Base-by-base conservation (phyloP, 2,329 filamentous ascomycete species). In the Arthrobotrys conoides region DNA sequence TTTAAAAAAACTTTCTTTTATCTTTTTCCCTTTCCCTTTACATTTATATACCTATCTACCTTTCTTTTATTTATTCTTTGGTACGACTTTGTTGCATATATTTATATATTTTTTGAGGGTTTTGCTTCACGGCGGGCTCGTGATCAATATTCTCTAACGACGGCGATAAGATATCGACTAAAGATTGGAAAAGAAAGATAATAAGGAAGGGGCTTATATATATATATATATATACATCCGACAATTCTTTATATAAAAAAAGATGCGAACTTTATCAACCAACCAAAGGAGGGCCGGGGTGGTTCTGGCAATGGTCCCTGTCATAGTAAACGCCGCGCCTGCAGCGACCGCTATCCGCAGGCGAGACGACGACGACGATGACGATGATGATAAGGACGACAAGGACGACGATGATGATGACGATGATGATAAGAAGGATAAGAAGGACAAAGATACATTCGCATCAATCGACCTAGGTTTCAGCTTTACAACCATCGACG, bases 71-170 rank as follows among this genome's bases (percentile, higher is more conserved):
- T 24, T 22, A 8, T 20, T 36, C 18, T 36, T 57, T 41, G 38
- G 38, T n/a, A 41, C 38, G 38, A 41, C 38, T 22, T 59, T 24
- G 22, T 24, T 22, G 38, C 38, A 41, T 41, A 41, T 41, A 30
- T 30, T 30, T 6, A n/a, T n/a, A n/a, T n/a, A 5, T 36, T 36
- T 36, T 10, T 36, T 36, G 33, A 36, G 33, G 33, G 33, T 59
- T 59, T 46, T 27, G 67, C 53, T 70, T 77, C 72, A 77, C 72
- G 72, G 36, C 72, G 61, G 72, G 72, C 51, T 71, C 73, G 73
- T 77, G 73, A 63, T 49, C 22, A 65, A 36, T 49, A 49, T 65
- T 66, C 30, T 46, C 38, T 41, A 53, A 73, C 59, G 41, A 24
- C 20, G 14, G 16, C 38, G 16, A 10, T 30, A 48, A 66, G 49